Percentiles rank a stretch among this genome's conserved stretches.
Evolutionary conservation across 2,329 filamentous ascomycete species (phyloP).

Genomic region (Ceratocystis harringtonii): DNA sequence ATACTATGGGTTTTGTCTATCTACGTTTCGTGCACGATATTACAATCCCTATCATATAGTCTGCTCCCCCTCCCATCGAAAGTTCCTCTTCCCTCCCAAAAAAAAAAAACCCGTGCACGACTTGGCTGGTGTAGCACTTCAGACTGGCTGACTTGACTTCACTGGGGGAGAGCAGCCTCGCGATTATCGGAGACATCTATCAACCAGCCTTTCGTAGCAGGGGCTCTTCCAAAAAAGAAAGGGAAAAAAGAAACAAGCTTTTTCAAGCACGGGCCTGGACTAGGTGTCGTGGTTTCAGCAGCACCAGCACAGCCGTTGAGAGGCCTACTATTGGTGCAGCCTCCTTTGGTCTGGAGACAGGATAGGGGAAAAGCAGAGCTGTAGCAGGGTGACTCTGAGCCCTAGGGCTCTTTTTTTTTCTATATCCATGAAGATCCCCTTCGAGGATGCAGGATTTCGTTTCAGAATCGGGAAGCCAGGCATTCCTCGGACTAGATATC

Average conservation of each 20-base stretch:
- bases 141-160: background rate
- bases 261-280: background rate
- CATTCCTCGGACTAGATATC: background rate
- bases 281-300: constrained; percentile 1
- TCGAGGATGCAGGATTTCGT: background rate
- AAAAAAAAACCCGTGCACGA: background rate
- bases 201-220: background rate
- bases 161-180: background rate
- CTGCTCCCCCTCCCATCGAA: background rate
- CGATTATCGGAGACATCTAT: background rate
- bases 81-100: background rate
- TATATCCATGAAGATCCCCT: background rate
- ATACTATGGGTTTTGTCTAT: background rate
- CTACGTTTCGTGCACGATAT: background rate
- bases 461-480: background rate
- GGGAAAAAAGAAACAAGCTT: background rate
- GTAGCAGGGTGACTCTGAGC: background rate
- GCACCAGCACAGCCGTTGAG: background rate
- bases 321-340: background rate
- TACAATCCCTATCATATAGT: background rate
- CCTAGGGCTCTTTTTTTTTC: background rate
- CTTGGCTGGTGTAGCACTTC: background rate
- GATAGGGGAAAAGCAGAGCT: background rate
- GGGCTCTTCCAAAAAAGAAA: background rate
- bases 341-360: background rate